Base-by-base conservation (phyloP, 768 basidiomycete species). In the Pholiota conissans region DNA sequence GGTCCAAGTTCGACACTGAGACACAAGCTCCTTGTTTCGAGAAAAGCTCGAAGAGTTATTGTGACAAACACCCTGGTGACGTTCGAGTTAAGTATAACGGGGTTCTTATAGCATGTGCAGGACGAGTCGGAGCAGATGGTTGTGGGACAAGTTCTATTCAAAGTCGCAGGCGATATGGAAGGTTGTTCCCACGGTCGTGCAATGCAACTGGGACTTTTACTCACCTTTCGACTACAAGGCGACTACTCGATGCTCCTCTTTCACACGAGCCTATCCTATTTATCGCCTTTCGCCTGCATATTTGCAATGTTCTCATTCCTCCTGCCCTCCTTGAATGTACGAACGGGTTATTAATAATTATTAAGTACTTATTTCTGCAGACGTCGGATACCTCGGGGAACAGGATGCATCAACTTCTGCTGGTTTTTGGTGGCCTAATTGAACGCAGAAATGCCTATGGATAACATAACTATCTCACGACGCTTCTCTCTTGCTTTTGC, bases 381-480 rank as follows among this genome's bases (percentile, higher is more conserved):
- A 45, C 42, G 18, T 5, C 39, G 6, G 30, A 40, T 20, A 18
- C 42, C 20, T 39, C 37, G 37, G 37, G 37, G 37, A 39, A 16
- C 16, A 18, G n/a, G 42, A 45, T 22, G 42, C 42, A 45, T 45
- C 22, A 45, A 32, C 30, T 13, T 32, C 42, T 45, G 37, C 37
- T 39, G 18, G 42, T 22, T 22, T 45, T 24, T 13, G 18, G 22
- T 45, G n/a, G 42, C n/a, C 22, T 45, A 13, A 26, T 26, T 22
- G 11, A 45, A 8, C 9, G 24, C 22, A 20, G 22, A 45, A 10
- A 45, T n/a, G 24, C 42, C 39, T 45, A 24, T 13, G 22, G 42
- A 24, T 45, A 45, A 6, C 30, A 49, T 29, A 54, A 27, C n/a
- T 30, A 53, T 54, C 53, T 46, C 53, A 54, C 53, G 53, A 45